Percentiles rank a stretch among this genome's conserved stretches.
phyloP scores from a whole-genome alignment of 140 eudicot genomes.

The Bidens hawaiensis region DNA sequence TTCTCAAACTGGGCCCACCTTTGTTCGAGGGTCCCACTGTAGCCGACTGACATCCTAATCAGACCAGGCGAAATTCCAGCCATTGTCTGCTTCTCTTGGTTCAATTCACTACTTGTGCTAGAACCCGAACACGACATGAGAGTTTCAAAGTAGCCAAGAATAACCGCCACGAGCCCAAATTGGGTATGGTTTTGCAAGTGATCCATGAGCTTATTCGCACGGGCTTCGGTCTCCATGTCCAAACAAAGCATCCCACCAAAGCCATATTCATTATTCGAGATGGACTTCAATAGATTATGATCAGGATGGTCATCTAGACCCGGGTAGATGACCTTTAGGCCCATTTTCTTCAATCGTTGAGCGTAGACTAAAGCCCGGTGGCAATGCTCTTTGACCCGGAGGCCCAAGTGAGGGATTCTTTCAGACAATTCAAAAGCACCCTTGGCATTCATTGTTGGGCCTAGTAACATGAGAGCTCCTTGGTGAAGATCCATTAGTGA shows the following conservation, averaged over 20 bases:
- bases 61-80: conserved; percentile 97
- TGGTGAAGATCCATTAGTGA: conserved; percentile 94
- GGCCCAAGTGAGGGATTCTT: conserved; percentile 82
- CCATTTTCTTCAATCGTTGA: conserved; percentile 71
- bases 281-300: conserved; percentile 56
- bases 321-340: conserved; percentile 91
- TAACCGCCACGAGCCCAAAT: conserved; percentile 98
- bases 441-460: conserved; percentile 98
- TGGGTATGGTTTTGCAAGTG: conserved; percentile 67
- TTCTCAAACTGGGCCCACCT: conserved; percentile 87
- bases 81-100: conserved; percentile 47
- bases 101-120: conserved; percentile 90
- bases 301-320: conserved; percentile 92
- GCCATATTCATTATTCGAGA: conserved; percentile 65
- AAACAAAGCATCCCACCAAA: conserved; percentile 79
- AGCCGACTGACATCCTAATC: conserved; percentile 90
- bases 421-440: conserved; percentile 88
- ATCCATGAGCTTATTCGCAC: conserved; percentile 71
- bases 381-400: conserved; percentile 91
- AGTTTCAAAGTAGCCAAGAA: conserved; percentile 91
- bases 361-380: conserved; percentile 68
- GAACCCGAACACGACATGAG: conserved; percentile 97
- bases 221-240: conserved; percentile 84
- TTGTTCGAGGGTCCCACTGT: conserved; percentile 84
- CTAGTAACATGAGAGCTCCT: conserved; percentile 84